Conservation (phyloP, 2,329 filamentous ascomycete genomes). For the Aspergillus sergii region DNA sequence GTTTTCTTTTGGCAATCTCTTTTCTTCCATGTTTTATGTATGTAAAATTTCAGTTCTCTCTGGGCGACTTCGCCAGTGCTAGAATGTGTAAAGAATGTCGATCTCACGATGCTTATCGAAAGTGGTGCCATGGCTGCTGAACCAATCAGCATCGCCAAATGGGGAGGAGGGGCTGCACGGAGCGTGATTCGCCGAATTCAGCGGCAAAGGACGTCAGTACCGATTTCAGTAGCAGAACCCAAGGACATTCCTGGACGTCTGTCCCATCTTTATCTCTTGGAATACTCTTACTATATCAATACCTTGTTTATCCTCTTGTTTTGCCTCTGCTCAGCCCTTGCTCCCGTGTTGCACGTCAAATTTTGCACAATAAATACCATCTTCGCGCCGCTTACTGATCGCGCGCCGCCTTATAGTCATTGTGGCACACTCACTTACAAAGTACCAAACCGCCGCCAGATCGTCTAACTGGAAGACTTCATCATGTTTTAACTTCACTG, state of each 20-base stretch:
- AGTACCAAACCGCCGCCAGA: neutral
- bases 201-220: constrained; percentile 4
- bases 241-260: neutral
- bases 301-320: neutral
- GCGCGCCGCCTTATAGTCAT: neutral
- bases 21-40: neutral
- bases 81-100: neutral
- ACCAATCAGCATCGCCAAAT: neutral
- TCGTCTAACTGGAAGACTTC: neutral
- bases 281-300: neutral
- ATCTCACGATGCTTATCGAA: neutral
- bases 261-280: neutral
- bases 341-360: neutral
- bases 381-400: neutral
- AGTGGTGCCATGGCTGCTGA: neutral
- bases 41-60: neutral
- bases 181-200: constrained; percentile 5
- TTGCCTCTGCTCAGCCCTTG: neutral
- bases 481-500: constrained; percentile 9
- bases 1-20: neutral
- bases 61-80: neutral
- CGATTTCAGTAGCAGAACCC: neutral
- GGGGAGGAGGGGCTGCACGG: neutral
- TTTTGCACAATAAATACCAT: neutral
- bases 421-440: too few relatives aligned